Evolutionary conservation across 805 yeast species (phyloP), one percentile per base, ranked within the genome.

Genomic region (Saccharomycopsis sp.): DNA sequence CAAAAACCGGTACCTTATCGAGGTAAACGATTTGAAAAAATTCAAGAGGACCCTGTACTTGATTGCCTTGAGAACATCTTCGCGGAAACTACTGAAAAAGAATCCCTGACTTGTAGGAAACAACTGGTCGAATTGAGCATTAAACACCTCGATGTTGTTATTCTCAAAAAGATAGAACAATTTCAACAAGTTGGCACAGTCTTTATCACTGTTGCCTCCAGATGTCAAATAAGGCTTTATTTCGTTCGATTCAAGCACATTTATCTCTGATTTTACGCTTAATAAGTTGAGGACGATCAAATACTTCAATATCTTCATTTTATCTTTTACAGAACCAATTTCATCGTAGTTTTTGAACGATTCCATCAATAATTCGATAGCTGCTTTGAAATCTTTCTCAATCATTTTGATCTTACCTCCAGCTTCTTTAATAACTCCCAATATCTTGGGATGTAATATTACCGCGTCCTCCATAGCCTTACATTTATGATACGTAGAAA

Each of bases 341-440:
- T 84, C 87, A 64, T 84, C 86, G 65, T 79, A 84, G 56, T 78
- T 79, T 61, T 81, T 80, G 67, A 83, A 83, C 34, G 83, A 73
- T 62, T 79, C 84, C 63, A 79, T 80, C 58, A 83, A 79, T 58
- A 73, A 78, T 19, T 59, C 63, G 57, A 77, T 76, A 0, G 89
- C 90, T 54, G 69, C 69, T 38, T 78, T 82, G 74, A 79, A 88
- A 61, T 83, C 80, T 14, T 78, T 79, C 54, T 80, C 78, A 60
- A 79, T 75, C 77, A 87, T 83, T 54, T 80, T 78, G 62, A 88
- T 76, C 56, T 82, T 78, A 1, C 91, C 96, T 0, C 90, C 89
- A 63, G 89, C 84, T 68, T 88, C 93, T 61, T 82, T 78, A 24
- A 89, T 79, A n/a, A 85, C 79, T 1, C 93, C 96, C 69, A 84